These are phyloP conservation scores for Aaosphaeria arxii DNA, from an alignment of 2,329 filamentous ascomycete genomes.

Conservation along the genomic window DNA sequence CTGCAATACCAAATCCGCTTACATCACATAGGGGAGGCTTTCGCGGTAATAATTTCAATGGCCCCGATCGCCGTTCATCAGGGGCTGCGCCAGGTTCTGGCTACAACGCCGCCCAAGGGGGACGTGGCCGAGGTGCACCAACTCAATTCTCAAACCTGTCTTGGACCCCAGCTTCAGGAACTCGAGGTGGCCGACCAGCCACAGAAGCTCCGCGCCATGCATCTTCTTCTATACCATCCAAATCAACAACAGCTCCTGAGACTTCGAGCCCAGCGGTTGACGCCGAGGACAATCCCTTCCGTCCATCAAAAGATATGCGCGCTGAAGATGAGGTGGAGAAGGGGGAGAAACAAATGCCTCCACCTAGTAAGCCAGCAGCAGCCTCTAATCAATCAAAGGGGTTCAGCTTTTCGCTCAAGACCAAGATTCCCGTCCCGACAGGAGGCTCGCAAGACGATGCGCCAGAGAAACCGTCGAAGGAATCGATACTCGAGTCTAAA, in stretches of 20 bases:
- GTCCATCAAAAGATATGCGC: constrained; percentile 62
- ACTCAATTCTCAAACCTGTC: constrained; percentile 65
- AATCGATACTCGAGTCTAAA: constrained; percentile 40
- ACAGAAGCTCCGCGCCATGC: constrained; percentile 32
- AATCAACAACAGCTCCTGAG: constrained; percentile 11
- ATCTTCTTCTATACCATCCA: constrained; percentile 9
- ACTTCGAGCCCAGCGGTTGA: constrained; percentile 37
- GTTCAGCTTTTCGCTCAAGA: constrained; percentile 92
- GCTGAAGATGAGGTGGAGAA: constrained; percentile 61
- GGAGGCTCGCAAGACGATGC: constrained; percentile 43
- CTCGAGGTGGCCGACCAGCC: constrained; percentile 50
- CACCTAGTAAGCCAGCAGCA: constrained; percentile 45
- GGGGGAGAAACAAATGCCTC: constrained; percentile 52
- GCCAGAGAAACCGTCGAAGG: constrained; percentile 38
- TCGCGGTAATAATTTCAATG: constrained; percentile 57
- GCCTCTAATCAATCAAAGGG: constrained; percentile 52
- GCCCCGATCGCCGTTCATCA: constrained; percentile 43
- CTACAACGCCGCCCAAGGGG: constrained; percentile 40
- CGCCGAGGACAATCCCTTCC: constrained; percentile 60
- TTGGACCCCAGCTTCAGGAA: constrained; percentile 62
- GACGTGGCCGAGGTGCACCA: constrained; percentile 53
- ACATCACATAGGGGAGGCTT: constrained; percentile 51
- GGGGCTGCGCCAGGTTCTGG: constrained; percentile 40
- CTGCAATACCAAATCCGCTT: constrained; percentile 1
- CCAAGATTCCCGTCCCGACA: constrained; percentile 57